These are phyloP conservation scores for Volvariella surrecta DNA, from an alignment of 1,284 basidiomycete species.

Conservation along the genomic window DNA sequence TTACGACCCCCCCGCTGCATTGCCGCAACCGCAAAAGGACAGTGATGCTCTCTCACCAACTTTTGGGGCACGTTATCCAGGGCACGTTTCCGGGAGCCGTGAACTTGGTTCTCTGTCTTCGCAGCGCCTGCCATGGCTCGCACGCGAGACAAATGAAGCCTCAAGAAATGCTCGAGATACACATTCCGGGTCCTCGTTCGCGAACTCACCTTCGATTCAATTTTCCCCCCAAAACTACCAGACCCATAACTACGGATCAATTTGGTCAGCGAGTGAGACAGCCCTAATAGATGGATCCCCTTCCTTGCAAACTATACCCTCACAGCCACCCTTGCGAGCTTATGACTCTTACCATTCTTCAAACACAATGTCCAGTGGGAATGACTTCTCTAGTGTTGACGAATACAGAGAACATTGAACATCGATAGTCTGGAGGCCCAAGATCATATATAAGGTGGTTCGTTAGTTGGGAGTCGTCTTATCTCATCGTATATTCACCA, in stretches of 20 bases:
- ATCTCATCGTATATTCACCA: too few species aligned
- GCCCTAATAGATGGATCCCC: conserved; percentile 20
- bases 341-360: conserved; percentile 25
- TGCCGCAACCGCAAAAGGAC: conserved; percentile 16
- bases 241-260: conserved; percentile 25
- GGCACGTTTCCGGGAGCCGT: conserved; percentile 13
- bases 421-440: too few species aligned
- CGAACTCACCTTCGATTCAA: conserved; percentile 9
- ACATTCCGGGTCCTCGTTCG: conserved; percentile 20
- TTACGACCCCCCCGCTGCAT: conserved; percentile 20
- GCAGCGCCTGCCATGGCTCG: conserved; percentile 23
- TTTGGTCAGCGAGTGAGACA: conserved; percentile 26
- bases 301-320: conserved; percentile 26
- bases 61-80: conserved; percentile 10
- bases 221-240: too few species aligned
- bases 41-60: conserved; percentile 14
- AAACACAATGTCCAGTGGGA: conserved; percentile 23
- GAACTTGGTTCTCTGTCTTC: conserved; percentile 14
- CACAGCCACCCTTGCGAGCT: conserved; percentile 22
- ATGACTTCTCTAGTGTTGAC: too few species aligned
- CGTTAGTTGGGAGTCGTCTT: too few species aligned
- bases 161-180: conserved; percentile 22
- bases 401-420: too few species aligned
- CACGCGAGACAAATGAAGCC: conserved; percentile 19
- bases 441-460: too few species aligned